Conservation (phyloP, 352 stramenopile genomes). For the Phytophthora meadii region DNA sequence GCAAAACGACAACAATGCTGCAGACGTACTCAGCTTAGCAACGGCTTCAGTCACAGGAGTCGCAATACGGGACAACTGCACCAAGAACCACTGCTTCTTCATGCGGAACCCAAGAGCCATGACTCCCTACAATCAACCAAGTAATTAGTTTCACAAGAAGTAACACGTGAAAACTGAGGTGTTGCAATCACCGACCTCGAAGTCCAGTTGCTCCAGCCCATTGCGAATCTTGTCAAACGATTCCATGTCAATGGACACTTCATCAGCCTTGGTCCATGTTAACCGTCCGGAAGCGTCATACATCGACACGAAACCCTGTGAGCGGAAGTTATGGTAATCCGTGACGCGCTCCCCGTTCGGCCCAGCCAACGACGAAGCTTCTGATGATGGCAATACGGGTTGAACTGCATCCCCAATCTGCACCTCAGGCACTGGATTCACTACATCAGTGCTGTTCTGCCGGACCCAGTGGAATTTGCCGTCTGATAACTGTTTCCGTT, state of each 20-base stretch:
- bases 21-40: constrained; percentile 66
- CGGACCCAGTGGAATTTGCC: constrained; percentile 82
- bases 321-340: constrained; percentile 66
- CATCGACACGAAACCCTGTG: constrained; percentile 75
- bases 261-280: constrained; percentile 65
- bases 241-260: constrained; percentile 77
- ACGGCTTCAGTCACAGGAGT: constrained; percentile 70
- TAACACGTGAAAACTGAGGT: too few species aligned
- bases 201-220: constrained; percentile 56
- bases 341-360: constrained; percentile 62
- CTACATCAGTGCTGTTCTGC: constrained; percentile 61
- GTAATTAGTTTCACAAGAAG: neutral
- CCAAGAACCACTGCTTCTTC: constrained; percentile 88
- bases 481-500: constrained; percentile 60
- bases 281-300: constrained; percentile 63
- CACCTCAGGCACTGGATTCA: constrained; percentile 31
- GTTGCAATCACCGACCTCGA: constrained; percentile 46
- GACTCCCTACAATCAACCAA: constrained; percentile 48
- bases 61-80: constrained; percentile 69
- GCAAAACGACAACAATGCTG: neutral
- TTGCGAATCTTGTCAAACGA: constrained; percentile 51
- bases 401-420: constrained; percentile 13
- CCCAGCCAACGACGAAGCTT: constrained; percentile 29
- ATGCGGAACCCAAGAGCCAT: constrained; percentile 80
- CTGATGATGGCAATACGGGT: constrained; percentile 25